Conservation (phyloP, 2,329 filamentous ascomycete genomes). For the Canariomyces notabilis region DNA sequence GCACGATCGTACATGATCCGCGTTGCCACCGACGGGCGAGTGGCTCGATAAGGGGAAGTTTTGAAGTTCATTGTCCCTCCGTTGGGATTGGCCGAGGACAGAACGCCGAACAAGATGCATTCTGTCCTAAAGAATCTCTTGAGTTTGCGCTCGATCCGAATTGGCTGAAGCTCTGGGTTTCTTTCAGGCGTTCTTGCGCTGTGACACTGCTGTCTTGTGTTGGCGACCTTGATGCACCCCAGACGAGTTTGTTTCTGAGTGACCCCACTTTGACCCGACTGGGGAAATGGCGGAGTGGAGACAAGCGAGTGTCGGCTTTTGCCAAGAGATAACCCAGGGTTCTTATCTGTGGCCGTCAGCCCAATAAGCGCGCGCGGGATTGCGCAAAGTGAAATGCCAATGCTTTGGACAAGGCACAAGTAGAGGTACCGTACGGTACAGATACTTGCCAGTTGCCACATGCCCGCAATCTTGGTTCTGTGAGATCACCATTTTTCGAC, state of each 20-base stretch:
- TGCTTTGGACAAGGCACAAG: conserved; percentile 10
- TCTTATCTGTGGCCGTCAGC: conserved; percentile 13
- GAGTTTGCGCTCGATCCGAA: too few species aligned
- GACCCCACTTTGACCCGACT: conserved; percentile 1
- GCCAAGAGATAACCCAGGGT: conserved; percentile 26
- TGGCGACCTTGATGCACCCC: conserved; percentile 10
- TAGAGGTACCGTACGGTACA: not conserved
- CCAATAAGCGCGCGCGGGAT: conserved; percentile 19
- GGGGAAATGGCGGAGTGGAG: conserved; percentile 9
- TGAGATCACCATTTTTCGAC: too few species aligned
- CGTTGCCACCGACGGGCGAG: too few species aligned
- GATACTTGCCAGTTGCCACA: too few species aligned
- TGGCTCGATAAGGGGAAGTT: too few species aligned
- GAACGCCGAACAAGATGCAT: too few species aligned
- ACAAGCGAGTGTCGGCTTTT: conserved; percentile 9
- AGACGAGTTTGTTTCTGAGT: conserved; percentile 3
- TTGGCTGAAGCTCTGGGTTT: too few species aligned
- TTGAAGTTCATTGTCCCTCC: too few species aligned
- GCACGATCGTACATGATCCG: too few species aligned
- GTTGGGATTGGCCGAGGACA: too few species aligned
- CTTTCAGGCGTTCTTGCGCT: not conserved
- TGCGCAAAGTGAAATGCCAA: conserved; percentile 19
- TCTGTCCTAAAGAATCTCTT: too few species aligned
- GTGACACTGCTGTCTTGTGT: not conserved
- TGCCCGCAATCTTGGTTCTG: too few species aligned